Conservation (phyloP, 208 protist genomes). For the Trypanosoma mega region DNA sequence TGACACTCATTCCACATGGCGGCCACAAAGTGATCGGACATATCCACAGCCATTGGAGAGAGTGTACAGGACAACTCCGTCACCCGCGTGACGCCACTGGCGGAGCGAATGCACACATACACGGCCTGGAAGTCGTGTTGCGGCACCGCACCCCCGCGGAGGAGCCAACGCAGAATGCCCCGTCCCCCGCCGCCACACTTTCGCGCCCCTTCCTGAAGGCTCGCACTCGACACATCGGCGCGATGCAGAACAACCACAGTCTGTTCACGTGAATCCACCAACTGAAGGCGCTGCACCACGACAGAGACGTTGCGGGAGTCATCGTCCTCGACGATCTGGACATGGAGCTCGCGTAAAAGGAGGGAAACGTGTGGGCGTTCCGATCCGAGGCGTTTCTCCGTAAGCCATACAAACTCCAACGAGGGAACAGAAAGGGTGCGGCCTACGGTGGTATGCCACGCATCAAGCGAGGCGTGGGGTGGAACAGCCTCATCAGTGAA, state of each 20-base stretch:
- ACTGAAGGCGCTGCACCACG: slow-evolving; percentile 58
- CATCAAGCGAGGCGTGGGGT: slow-evolving; percentile 39
- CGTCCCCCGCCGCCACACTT: background rate
- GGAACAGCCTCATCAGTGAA: slow-evolving; percentile 52
- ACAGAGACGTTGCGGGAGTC: slow-evolving; percentile 50
- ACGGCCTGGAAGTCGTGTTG: slow-evolving; percentile 33
- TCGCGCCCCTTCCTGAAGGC: background rate
- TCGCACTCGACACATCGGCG: slow-evolving; percentile 25
- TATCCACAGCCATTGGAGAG: slow-evolving; percentile 50
- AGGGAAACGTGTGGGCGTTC: slow-evolving; percentile 35
- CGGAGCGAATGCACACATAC: slow-evolving; percentile 47
- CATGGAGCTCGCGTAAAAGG: slow-evolving; percentile 43
- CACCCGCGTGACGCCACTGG: slow-evolving; percentile 57
- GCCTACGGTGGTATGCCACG: slow-evolving; percentile 40
- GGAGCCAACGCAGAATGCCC: slow-evolving; percentile 6
- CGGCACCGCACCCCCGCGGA: slow-evolving; percentile 9
- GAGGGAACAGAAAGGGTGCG: slow-evolving; percentile 40
- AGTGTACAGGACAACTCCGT: slow-evolving; percentile 49
- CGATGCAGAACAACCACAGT: slow-evolving; percentile 48
- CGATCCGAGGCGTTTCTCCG: slow-evolving; percentile 8
- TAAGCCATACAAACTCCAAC: slow-evolving; percentile 45
- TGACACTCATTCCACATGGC: slow-evolving; percentile 42
- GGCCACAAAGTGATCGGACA: slow-evolving; percentile 61
- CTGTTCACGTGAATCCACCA: slow-evolving; percentile 48
- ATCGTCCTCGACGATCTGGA: slow-evolving; percentile 48